phyloP scores from a whole-genome alignment of 257 asterid genomes.

The Mitragyna speciosa region DNA sequence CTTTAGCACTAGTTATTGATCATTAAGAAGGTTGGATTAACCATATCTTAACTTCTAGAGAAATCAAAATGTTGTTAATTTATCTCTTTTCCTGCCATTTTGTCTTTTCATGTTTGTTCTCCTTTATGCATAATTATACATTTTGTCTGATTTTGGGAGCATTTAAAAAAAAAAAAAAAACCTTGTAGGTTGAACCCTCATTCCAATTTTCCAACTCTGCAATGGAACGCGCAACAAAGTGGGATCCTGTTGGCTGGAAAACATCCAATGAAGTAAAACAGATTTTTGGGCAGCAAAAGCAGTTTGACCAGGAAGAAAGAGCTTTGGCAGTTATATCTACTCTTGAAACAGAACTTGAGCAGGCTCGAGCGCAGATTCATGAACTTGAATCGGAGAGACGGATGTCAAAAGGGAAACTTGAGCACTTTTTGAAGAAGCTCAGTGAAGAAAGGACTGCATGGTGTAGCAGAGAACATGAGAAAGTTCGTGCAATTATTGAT shows the following conservation, averaged over 20 bases:
- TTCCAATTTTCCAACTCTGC: constrained; percentile 42
- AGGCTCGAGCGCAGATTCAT: constrained; percentile 49
- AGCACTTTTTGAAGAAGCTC: constrained; percentile 63
- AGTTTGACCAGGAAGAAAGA: constrained; percentile 27
- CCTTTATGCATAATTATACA: not conserved
- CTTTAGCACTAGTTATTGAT: not conserved
- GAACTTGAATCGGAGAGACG: constrained; percentile 57
- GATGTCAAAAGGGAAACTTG: constrained; percentile 61
- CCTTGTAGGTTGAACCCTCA: constrained; percentile 42
- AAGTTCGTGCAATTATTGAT: constrained; percentile 53
- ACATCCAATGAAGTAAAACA: constrained; percentile 33
- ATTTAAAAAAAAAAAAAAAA: not conserved
- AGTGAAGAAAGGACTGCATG: constrained; percentile 64
- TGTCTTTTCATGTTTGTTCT: not conserved
- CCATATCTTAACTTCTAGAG: not conserved
- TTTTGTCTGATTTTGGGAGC: not conserved
- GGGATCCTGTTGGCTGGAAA: constrained; percentile 57
- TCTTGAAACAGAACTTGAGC: constrained; percentile 55
- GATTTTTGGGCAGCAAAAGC: constrained; percentile 32
- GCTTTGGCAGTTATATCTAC: constrained; percentile 43
- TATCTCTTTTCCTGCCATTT: not conserved
- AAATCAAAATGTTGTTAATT: not conserved
- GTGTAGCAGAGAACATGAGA: constrained; percentile 65
- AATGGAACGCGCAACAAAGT: constrained; percentile 70
- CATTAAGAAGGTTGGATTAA: not conserved